A percentile compares a stretch with the other conserved stretches of the same genome.
Evolutionary conservation across 306 rosid genomes (phyloP).

Genomic region (Boehmeria nivea): DNA sequence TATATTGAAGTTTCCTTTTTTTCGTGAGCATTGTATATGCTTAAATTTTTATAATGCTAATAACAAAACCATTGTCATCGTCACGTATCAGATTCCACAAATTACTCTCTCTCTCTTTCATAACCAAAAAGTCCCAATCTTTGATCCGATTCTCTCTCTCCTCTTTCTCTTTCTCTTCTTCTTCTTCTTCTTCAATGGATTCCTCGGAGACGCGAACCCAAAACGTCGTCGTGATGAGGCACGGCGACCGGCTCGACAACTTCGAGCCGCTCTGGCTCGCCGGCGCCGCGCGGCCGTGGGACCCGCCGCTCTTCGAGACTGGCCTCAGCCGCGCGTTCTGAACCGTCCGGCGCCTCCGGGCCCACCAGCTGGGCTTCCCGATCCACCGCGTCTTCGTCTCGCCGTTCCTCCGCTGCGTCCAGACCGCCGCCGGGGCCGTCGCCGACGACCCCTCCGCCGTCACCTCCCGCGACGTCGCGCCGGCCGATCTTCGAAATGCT

Average conservation of each 20-base stretch:
- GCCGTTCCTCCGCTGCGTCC: slow-evolving; percentile 84
- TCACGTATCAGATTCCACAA: background rate
- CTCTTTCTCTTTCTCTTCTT: no score
- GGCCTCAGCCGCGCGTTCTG: slow-evolving; percentile 59
- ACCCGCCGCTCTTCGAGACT: slow-evolving; percentile 52
- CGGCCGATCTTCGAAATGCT: slow-evolving; percentile 75
- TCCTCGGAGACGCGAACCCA: slow-evolving; percentile 28
- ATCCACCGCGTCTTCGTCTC: slow-evolving; percentile 71
- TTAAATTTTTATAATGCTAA: slow-evolving; percentile 3
- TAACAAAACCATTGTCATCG: background rate
- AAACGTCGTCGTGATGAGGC: slow-evolving; percentile 80
- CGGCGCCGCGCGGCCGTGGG: slow-evolving; percentile 63
- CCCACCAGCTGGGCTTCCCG: slow-evolving; percentile 32
- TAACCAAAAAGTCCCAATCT: background rate
- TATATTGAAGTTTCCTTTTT: no score
- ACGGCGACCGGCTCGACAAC: slow-evolving; percentile 88
- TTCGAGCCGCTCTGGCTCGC: slow-evolving; percentile 49
- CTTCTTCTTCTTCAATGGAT: background rate
- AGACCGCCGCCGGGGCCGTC: slow-evolving; percentile 66
- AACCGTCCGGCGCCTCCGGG: slow-evolving; percentile 51
- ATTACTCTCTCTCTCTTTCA: background rate
- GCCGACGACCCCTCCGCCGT: slow-evolving; percentile 22
- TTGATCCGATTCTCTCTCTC: slow-evolving; percentile 1
- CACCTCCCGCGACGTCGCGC: slow-evolving; percentile 20
- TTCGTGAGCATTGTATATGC: no score